A percentile compares a stretch with the other conserved stretches of the same genome.
phyloP scores from a whole-genome alignment of 1,139 yeast genomes.

The Arxiozyma bovina region DNA sequence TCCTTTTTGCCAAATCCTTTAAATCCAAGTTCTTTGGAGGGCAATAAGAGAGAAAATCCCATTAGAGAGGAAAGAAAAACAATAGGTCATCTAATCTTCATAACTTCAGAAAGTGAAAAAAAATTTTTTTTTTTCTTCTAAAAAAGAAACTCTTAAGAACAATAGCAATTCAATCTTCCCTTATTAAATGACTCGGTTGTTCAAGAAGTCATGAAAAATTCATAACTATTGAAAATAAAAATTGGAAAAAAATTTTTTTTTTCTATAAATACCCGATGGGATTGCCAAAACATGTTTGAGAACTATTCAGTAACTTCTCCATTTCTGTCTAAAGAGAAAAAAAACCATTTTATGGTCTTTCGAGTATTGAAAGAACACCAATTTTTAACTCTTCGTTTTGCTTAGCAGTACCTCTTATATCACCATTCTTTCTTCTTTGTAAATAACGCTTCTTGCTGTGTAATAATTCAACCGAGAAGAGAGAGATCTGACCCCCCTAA shows the following conservation, averaged over 20 bases:
- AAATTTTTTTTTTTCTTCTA: background rate
- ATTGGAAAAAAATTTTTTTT: background rate
- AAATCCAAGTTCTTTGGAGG: too few species aligned
- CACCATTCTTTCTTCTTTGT: background rate
- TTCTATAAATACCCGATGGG: conserved; percentile 14
- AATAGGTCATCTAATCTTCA: background rate
- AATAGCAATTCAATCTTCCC: background rate
- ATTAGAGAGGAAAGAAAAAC: too few species aligned
- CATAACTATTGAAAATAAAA: too few species aligned
- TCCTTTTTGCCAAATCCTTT: too few species aligned
- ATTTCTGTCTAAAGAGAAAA: background rate
- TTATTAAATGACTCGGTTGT: background rate
- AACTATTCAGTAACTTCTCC: background rate
- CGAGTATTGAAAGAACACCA: conserved; percentile 2
- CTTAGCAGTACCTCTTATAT: background rate
- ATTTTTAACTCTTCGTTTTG: background rate
- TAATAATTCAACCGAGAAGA: background rate
- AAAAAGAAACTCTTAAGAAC: background rate
- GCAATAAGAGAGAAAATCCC: too few species aligned
- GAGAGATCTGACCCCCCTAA: background rate
- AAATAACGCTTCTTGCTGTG: background rate
- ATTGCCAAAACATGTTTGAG: conserved; percentile 2
- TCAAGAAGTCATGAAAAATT: background rate
- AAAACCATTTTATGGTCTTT: background rate
- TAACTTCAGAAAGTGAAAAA: background rate